Evolutionary conservation across 768 basidiomycete species (phyloP), one percentile per base, ranked within the genome.

Genomic region (Pisolithus albus): DNA sequence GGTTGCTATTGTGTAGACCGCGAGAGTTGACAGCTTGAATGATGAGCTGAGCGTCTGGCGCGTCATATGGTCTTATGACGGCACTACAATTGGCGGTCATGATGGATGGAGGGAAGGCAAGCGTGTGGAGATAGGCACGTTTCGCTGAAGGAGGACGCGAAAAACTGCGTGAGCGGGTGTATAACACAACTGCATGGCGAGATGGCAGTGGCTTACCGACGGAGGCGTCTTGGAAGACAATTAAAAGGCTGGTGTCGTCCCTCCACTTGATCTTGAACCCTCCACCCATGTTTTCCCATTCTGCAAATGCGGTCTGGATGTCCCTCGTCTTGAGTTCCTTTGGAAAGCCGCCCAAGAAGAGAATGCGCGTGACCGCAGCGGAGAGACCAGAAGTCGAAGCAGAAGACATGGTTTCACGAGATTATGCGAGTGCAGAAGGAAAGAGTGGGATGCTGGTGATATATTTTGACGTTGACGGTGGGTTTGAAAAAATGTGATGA

Each of bases 241-340:
- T 87, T 60, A 94, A 73, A 38, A 95, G 87, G 64, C 89, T 94
- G 36, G 91, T 92, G 70, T 99, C 96, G 69, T 99, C 94, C 61
- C 83, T 80, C 96, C 96, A 99, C 68, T 99, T 99, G 67, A 99
- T 94, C 78, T 94, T 92, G 76, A 95, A 96, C 21, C 96, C 96
- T 26, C 95, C 96, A 51, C 76, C 81, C 48, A 84, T 74, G 53
- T 72, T 77, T 61, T 96, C 92, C 80, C 87, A 98, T 42, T 93
- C 92, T 46, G 84, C 75, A 68, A 98, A 96, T 42, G 92, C 88
- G 40, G 77, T 65, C 65, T 97, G 93, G 46, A 99, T 89, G 70
- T 99, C 96, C 68, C 92, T 86, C 47, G 96, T 99, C 76, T 98
- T 99, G 62, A 99, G 82, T 73, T 93, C 88, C 65, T 93, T 88